These are phyloP conservation scores for Wickerhamiella pararugosa DNA, from an alignment of 1,139 yeast species.

Conservation along the genomic window DNA sequence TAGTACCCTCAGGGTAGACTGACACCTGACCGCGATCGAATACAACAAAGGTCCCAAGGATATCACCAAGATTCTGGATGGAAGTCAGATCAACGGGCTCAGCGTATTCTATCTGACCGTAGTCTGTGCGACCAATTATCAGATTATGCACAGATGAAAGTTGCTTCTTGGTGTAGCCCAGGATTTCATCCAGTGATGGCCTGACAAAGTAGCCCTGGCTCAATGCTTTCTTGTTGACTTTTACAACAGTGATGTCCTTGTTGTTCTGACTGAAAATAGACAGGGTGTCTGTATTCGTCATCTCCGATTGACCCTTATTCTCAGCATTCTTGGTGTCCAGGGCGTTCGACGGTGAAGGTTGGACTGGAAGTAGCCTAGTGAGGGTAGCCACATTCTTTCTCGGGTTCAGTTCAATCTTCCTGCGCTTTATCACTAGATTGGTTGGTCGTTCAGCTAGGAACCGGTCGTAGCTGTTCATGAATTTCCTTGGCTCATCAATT, in stretches of 20 bases:
- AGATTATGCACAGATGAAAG: conserved; percentile 49
- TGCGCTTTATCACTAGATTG: conserved; percentile 11
- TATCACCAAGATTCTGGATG: conserved; percentile 30
- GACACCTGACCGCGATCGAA: conserved; percentile 44
- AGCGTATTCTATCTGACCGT: conserved; percentile 60
- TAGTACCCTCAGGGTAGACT: conserved; percentile 44
- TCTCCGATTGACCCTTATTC: conserved; percentile 3
- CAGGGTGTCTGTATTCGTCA: not conserved
- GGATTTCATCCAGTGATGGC: conserved; percentile 47
- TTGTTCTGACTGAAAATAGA: conserved; percentile 11
- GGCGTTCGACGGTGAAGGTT: not conserved
- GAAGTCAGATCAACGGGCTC: conserved; percentile 59
- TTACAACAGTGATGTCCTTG: conserved; percentile 14
- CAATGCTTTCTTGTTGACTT: conserved; percentile 17
- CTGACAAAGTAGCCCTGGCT: conserved; percentile 63
- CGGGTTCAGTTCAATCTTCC: not conserved
- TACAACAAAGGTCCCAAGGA: conserved; percentile 43
- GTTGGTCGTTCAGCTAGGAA: conserved; percentile 15
- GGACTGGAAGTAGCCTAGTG: not conserved
- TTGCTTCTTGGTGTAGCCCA: conserved; percentile 34
- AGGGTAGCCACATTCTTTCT: not conserved
- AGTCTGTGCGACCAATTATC: conserved; percentile 59
- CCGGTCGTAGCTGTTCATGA: conserved; percentile 15
- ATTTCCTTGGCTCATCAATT: conserved; percentile 7
- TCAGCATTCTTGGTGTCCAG: conserved; percentile 8